Evolutionary conservation across 2,329 filamentous ascomycete species (phyloP), one percentile per base, ranked within the genome.

Genomic region (Xylariaceae sp.): DNA sequence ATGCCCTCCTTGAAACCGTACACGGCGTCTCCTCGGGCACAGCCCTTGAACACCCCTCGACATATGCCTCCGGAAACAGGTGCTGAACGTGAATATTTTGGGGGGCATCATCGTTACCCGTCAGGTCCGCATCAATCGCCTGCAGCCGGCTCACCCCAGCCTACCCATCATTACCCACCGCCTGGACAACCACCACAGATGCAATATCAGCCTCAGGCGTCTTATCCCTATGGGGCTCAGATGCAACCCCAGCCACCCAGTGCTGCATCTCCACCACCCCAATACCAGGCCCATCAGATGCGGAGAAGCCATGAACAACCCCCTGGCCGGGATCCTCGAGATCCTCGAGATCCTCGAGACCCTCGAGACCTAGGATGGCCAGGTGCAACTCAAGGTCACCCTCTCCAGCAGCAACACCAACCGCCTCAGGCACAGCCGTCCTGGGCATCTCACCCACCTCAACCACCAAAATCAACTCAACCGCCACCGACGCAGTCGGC

Each of bases 1-100:
- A 79, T 81, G 63, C 74, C 76, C 15, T 64, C 75, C 4, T 62
- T 80, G 39, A 80, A 80, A 57, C 74, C 76, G 4, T 65, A 68
- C 3, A 71, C 70, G 37, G 64, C 71, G 33, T 78, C 77, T 4
- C 74, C 76, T 7, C 71, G 74, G 44, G 50, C 71, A 7, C 69
- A 72, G 44, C 68, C 72, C 38, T 61, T 74, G 53, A 65, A 61
- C 18, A 60, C 64, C 4, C 66, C 73, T n/a, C 65, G 74, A 8
- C 63, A 67, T 9, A 68, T 75, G 49, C 66, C 61, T 37, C 62
- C 67, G 18, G 68, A 72, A 17, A 55, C 64, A 11, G 64, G 63
- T 12, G 47, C 60, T 6, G 60, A 60, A 17, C 53, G 55, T 39
- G 76, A 79, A 11, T 79, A 74, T 48, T 80, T 76, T 47, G 53